Base-by-base conservation (phyloP, 495 filamentous ascomycete genomes). In the Penicillium fimorum region DNA sequence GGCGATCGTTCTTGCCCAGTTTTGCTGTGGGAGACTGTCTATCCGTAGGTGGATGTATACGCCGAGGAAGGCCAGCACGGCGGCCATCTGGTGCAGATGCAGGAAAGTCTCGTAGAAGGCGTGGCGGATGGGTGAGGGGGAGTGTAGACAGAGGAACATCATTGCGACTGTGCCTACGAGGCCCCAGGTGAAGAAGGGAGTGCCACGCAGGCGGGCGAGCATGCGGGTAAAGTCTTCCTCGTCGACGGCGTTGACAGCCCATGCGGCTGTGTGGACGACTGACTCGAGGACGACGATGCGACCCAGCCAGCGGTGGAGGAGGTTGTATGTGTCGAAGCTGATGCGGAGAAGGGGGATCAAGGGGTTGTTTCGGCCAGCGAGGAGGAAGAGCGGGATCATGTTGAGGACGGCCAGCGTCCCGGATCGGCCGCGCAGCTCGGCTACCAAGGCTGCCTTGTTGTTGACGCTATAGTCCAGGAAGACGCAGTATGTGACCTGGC, bases 301-400 rank as follows among this genome's bases (percentile, higher is more conserved):
- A 22, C 93, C 94, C 52, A 97, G 85, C 93, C 94, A 98, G 37
- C 94, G 86, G 70, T 98, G 94, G 29, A 97, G 73, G 27, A 97
- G 78, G 70, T 97, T 97, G 79, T 91, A 97, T 0, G 92, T 96
- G 74, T 98, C 95, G 72, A 96, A 98, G 69, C 90, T 93, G 72
- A 97, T 85, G 27, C 84, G 84, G 60, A 96, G 78, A 13, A 96
- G 70, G 6, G 77, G 68, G 58, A 96, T 96, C n/a, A 97, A 75
- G 15, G 90, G 90, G 68, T 96, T 97, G 76, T 97, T 97, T 61
- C 93, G 86, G 20, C 91, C 85, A 15, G 92, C 93, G 56, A 97
- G 82, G 51, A 97, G 76, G 59, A 98, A 82, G 20, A 96, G 80
- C 6, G 91, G 90, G n/a, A 96, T 81, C 87, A 97, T 88, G 70